These are phyloP conservation scores for Carex cristatella DNA, from an alignment of 176 grass and related monocot genomes.

Conservation along the genomic window DNA sequence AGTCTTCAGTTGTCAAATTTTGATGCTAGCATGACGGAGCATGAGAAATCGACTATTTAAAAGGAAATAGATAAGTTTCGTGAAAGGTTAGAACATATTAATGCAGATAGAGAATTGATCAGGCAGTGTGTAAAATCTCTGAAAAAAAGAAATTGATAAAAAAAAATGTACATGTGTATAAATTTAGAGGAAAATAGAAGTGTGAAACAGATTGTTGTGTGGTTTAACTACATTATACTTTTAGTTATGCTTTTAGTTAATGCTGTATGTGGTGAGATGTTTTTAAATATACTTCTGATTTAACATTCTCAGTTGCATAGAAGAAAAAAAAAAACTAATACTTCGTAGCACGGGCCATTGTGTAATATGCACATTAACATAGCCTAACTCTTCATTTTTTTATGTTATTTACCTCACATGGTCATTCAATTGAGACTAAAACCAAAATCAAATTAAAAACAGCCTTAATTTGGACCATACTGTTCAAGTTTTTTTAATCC, in stretches of 20 bases:
- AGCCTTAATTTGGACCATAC: no score
- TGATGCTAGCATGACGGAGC: not conserved
- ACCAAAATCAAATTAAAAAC: no score
- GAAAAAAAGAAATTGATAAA: not conserved
- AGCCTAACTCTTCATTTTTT: no score
- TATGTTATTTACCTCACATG: no score
- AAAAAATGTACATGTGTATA: not conserved
- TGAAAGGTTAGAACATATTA: constrained; percentile 1
- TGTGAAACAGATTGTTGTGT: not conserved
- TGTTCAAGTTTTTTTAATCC: no score
- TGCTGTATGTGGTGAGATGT: not conserved
- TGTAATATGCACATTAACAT: no score
- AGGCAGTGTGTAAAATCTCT: not conserved
- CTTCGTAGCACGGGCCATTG: no score
- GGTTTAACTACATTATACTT: not conserved
- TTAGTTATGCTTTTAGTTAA: not conserved
- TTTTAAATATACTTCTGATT: not conserved
- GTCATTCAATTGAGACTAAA: no score
- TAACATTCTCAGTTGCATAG: no score
- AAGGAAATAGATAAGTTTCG: not conserved
- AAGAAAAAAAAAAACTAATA: no score
- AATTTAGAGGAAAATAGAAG: not conserved
- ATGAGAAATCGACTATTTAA: not conserved
- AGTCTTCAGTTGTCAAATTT: not conserved
- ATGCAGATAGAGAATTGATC: constrained; percentile 9